Evolutionary conservation across 805 yeast species (phyloP).

Genomic region (Teunomyces barrocoloradensis): DNA sequence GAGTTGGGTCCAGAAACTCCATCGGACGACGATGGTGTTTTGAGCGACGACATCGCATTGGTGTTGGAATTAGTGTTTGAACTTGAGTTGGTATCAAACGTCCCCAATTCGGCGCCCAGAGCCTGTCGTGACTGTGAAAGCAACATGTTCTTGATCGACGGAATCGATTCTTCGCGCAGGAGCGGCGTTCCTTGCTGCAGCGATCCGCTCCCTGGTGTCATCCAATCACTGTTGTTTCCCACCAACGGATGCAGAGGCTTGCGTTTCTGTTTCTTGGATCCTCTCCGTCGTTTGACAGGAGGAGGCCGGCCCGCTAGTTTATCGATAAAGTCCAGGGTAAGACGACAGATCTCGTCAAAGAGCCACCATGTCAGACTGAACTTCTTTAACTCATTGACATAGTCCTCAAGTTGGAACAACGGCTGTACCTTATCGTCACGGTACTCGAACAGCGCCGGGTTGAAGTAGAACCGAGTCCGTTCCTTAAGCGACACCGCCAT

Average conservation of each 20-base stretch:
- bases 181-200: background rate
- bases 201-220: background rate
- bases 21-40: background rate
- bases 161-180: slow-evolving; percentile 5
- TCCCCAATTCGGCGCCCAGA: background rate
- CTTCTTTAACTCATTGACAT: slow-evolving; percentile 18
- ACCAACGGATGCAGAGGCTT: background rate
- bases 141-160: slow-evolving; percentile 9
- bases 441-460: background rate
- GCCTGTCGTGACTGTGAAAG: background rate
- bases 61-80: background rate
- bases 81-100: background rate
- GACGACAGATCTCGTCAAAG: slow-evolving; percentile 25
- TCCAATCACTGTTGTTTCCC: background rate
- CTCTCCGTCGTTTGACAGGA: background rate
- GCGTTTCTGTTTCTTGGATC: slow-evolving; percentile 1
- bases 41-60: background rate
- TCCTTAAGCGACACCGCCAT: slow-evolving; percentile 24
- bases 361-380: slow-evolving; percentile 25
- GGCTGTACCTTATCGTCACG: background rate
- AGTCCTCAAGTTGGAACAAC: slow-evolving; percentile 16
- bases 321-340: slow-evolving; percentile 20
- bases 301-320: slow-evolving; percentile 7
- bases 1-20: slow-evolving; percentile 3
- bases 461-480: slow-evolving; percentile 11